Conservation (phyloP, 176 grass and related monocot genomes). For the Eragrostis nindensis region DNA sequence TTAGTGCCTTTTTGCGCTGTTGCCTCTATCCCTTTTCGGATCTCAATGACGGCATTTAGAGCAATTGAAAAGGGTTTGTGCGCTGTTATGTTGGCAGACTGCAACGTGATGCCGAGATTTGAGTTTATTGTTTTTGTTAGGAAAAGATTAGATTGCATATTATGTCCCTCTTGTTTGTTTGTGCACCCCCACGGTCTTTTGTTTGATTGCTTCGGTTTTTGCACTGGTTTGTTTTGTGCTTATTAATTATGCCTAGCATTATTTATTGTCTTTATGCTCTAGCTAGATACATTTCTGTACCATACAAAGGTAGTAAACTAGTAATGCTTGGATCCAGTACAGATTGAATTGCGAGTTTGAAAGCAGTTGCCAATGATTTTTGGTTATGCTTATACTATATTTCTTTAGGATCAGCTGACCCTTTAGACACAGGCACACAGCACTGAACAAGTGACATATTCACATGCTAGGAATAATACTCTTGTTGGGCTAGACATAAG, state of each 20-base stretch:
- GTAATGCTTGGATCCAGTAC: too few species aligned
- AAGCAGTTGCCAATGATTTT: not conserved
- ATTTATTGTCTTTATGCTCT: not conserved
- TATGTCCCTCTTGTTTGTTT: not conserved
- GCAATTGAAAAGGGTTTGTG: not conserved
- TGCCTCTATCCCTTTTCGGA: not conserved
- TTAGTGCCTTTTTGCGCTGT: not conserved
- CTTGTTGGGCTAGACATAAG: too few species aligned
- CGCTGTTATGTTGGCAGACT: constrained; percentile 5
- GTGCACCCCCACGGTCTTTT: not conserved
- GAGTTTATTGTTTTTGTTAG: not conserved
- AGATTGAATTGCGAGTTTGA: not conserved
- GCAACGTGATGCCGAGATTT: not conserved
- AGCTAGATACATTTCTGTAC: not conserved
- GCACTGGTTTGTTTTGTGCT: not conserved
- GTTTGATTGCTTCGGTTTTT: not conserved
- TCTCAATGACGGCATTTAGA: not conserved
- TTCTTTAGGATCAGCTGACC: too few species aligned
- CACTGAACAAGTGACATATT: too few species aligned
- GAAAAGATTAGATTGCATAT: not conserved
- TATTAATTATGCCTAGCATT: too few species aligned
- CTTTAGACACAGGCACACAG: too few species aligned
- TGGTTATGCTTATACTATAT: too few species aligned
- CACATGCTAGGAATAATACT: too few species aligned
- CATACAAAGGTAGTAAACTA: too few species aligned